These are phyloP conservation scores for Protomyces gravidus DNA, from an alignment of 1,139 yeast genomes.

Conservation along the genomic window DNA sequence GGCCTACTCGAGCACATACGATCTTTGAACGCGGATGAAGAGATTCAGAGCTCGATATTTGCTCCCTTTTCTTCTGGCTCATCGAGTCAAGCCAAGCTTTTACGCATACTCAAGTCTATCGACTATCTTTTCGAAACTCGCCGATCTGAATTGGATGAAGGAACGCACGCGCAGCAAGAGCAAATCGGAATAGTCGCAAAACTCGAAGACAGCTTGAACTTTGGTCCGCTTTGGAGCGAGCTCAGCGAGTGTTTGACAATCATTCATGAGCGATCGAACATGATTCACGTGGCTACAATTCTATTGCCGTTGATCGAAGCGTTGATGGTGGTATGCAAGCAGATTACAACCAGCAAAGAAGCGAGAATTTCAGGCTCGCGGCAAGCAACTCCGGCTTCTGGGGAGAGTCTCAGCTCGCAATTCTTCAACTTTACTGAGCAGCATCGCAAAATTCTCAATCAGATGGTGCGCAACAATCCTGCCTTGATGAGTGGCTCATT, in stretches of 20 bases:
- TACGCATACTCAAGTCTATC: conserved; percentile 80
- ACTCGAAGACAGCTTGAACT: conserved; percentile 45
- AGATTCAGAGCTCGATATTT: conserved; percentile 53
- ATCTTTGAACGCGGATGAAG: conserved; percentile 44
- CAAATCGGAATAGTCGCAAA: conserved; percentile 35
- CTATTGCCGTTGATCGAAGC: conserved; percentile 85
- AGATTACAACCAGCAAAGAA: conserved; percentile 60
- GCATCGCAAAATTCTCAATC: conserved; percentile 82
- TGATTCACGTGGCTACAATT: conserved; percentile 73
- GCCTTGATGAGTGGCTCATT: conserved; percentile 96
- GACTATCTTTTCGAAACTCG: conserved; percentile 53
- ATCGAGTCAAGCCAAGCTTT: conserved; percentile 80
- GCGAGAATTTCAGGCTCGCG: conserved; percentile 34
- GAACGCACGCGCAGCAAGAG: conserved; percentile 38
- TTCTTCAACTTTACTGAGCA: conserved; percentile 86
- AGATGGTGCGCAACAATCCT: conserved; percentile 87
- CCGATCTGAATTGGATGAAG: conserved; percentile 45
- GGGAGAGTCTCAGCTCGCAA: conserved; percentile 71
- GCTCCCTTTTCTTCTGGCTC: conserved; percentile 72
- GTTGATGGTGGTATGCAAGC: conserved; percentile 91
- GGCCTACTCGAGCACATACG: conserved; percentile 50
- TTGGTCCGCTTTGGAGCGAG: conserved; percentile 83
- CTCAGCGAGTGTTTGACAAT: conserved; percentile 69
- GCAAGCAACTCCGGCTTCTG: conserved; percentile 56
- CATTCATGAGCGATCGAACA: conserved; percentile 42